Evolutionary conservation across 352 stramenopile species (phyloP).

Genomic region (Pythium brassicae): DNA sequence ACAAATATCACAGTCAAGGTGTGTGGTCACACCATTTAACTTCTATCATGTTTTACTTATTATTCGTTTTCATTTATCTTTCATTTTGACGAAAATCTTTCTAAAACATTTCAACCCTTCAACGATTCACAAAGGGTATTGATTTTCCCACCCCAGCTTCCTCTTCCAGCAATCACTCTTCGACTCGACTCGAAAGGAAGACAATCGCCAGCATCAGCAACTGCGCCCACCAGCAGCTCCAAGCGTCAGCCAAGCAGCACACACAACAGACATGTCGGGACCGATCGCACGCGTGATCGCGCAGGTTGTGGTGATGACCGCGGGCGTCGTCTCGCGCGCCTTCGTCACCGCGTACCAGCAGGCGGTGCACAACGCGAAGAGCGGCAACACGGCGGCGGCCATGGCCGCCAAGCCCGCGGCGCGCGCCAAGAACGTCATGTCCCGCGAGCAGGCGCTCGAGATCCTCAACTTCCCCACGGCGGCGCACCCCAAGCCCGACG

Average conservation of each 20-base stretch:
- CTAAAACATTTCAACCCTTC: background rate
- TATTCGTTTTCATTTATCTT: background rate
- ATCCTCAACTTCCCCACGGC: slow-evolving; percentile 79
- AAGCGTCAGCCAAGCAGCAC: slow-evolving; percentile 4
- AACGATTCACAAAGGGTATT: background rate
- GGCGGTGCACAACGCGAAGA: slow-evolving; percentile 82
- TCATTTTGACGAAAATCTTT: background rate
- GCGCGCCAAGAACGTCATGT: slow-evolving; percentile 76
- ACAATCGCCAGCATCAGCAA: slow-evolving; percentile 7
- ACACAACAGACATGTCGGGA: slow-evolving; percentile 56
- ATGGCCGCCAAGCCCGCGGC: slow-evolving; percentile 59
- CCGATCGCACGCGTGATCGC: slow-evolving; percentile 77
- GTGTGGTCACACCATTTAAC: background rate
- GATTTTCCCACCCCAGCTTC: background rate
- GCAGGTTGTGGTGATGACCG: slow-evolving; percentile 81
- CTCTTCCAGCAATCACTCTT: slow-evolving; percentile 6
- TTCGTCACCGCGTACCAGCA: slow-evolving; percentile 89
- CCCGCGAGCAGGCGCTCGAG: slow-evolving; percentile 66
- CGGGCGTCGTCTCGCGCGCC: slow-evolving; percentile 76
- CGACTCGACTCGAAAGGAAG: background rate
- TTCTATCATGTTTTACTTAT: background rate
- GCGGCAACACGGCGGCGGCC: slow-evolving; percentile 58
- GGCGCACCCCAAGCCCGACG: slow-evolving; percentile 38
- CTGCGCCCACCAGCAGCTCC: slow-evolving; percentile 7
- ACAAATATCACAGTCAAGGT: background rate